These are phyloP conservation scores for Coprinopsis marcescibilis DNA, from an alignment of 768 basidiomycete species.

Conservation along the genomic window DNA sequence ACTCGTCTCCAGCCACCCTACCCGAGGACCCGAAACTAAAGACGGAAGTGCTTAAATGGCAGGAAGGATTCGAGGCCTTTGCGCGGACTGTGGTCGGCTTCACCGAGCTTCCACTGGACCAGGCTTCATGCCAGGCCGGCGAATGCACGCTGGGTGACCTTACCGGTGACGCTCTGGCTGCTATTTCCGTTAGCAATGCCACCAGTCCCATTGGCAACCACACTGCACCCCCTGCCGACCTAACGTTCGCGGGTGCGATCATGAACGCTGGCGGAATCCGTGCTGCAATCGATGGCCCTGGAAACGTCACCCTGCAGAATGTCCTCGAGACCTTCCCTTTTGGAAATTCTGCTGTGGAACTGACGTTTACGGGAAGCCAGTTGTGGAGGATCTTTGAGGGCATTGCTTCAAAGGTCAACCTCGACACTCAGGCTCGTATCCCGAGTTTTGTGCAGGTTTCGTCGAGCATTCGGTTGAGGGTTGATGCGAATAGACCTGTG, in stretches of 20 bases:
- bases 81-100: conserved; percentile 30
- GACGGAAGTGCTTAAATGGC: conserved; percentile 32
- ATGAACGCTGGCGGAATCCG: conserved; percentile 42
- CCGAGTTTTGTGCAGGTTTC: conserved; percentile 41
- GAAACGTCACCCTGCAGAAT: conserved; percentile 34
- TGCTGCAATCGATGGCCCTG: conserved; percentile 28
- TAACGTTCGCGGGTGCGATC: conserved; percentile 25
- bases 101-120: conserved; percentile 29
- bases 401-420: conserved; percentile 26
- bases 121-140: conserved; percentile 32
- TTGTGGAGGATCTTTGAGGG: conserved; percentile 41
- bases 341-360: conserved; percentile 34
- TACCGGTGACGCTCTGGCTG: conserved; percentile 37
- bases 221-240: background rate
- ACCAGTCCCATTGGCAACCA: conserved; percentile 9
- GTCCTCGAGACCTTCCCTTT: conserved; percentile 40
- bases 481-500: conserved; percentile 23
- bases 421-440: conserved; percentile 22
- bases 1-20: conserved; percentile 21
- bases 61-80: conserved; percentile 31
- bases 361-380: conserved; percentile 33
- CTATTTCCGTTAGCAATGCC: conserved; percentile 20
- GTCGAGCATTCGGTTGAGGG: conserved; percentile 26
- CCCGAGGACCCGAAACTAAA: conserved; percentile 31
- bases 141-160: conserved; percentile 41